Percentiles rank a stretch among this genome's conserved stretches.
phyloP scores from a whole-genome alignment of 2,329 filamentous ascomycete species.

The Hypoxylon sp. region DNA sequence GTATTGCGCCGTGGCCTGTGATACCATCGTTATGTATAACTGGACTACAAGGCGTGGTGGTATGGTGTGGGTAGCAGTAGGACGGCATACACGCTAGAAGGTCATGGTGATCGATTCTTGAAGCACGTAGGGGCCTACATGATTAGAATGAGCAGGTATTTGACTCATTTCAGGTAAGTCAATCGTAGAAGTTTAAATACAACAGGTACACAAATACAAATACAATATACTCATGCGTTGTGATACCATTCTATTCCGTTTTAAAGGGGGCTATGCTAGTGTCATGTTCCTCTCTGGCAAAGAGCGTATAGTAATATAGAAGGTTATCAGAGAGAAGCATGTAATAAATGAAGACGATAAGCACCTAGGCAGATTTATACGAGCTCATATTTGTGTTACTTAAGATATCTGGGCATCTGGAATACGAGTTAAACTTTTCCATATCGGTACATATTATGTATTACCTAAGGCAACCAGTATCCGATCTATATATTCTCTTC shows the following conservation, averaged over 20 bases:
- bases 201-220: constrained; percentile 7
- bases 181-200: constrained; percentile 32
- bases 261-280: neutral
- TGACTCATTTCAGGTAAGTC: constrained; percentile 12
- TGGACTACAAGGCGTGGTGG: constrained; percentile 10
- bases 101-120: constrained; percentile 13
- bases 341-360: constrained; percentile 10
- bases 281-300: constrained; percentile 6
- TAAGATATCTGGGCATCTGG: neutral
- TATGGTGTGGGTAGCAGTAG: constrained; percentile 3
- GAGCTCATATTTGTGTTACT: constrained; percentile 14
- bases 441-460: neutral
- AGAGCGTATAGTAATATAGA: constrained; percentile 4
- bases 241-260: constrained; percentile 6
- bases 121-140: constrained; percentile 14
- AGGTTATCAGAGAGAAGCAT: neutral
- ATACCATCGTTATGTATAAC: neutral
- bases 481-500: neutral
- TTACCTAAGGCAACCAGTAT: neutral
- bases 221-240: constrained; percentile 3
- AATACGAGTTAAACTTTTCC: constrained; percentile 3
- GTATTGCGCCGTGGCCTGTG: constrained; percentile 12
- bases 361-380: neutral
- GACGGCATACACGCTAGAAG: constrained; percentile 7
- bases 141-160: neutral